phyloP scores from a whole-genome alignment of 495 filamentous ascomycete species.

The Annulohypoxylon maeteangense region DNA sequence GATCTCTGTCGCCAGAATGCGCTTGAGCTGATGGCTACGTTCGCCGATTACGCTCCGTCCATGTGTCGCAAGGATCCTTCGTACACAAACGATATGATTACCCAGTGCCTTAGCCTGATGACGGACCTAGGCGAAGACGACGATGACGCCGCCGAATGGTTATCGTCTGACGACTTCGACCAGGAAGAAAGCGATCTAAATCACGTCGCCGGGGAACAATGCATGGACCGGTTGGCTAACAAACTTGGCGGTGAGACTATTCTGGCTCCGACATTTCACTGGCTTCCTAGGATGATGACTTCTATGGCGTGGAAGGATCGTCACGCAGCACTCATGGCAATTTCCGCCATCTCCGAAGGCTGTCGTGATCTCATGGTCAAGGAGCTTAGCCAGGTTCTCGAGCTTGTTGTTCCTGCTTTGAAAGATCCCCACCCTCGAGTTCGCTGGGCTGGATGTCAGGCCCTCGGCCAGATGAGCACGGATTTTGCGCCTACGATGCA shows the following conservation, averaged over 20 bases:
- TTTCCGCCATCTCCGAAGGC: constrained; percentile 98
- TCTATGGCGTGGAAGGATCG: constrained; percentile 95
- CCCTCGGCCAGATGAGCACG: constrained; percentile 99
- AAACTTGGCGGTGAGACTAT: constrained; percentile 90
- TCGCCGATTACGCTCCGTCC: constrained; percentile 90
- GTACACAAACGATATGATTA: constrained; percentile 96
- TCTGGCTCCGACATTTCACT: constrained; percentile 92
- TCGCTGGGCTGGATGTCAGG: constrained; percentile 97
- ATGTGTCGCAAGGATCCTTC: constrained; percentile 94
- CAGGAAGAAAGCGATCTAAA: constrained; percentile 96
- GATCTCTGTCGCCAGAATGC: constrained; percentile 94
- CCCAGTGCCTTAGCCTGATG: constrained; percentile 97
- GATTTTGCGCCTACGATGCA: constrained; percentile 99
- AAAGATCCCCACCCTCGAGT: constrained; percentile 92
- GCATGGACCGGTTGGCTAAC: constrained; percentile 97
- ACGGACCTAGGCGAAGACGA: constrained; percentile 98
- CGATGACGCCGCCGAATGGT: constrained; percentile 95
- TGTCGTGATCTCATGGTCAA: constrained; percentile 96
- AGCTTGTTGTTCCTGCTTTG: constrained; percentile 92
- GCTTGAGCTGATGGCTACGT: constrained; percentile 96
- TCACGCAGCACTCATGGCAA: constrained; percentile 98
- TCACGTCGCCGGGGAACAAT: constrained; percentile 98
- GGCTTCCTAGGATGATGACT: constrained; percentile 97
- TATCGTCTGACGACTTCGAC: constrained; percentile 92
- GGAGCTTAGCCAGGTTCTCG: constrained; percentile 92